These are phyloP conservation scores for Ophiostoma novo-ulmi DNA, from an alignment of 2,329 filamentous ascomycete genomes.

Conservation along the genomic window DNA sequence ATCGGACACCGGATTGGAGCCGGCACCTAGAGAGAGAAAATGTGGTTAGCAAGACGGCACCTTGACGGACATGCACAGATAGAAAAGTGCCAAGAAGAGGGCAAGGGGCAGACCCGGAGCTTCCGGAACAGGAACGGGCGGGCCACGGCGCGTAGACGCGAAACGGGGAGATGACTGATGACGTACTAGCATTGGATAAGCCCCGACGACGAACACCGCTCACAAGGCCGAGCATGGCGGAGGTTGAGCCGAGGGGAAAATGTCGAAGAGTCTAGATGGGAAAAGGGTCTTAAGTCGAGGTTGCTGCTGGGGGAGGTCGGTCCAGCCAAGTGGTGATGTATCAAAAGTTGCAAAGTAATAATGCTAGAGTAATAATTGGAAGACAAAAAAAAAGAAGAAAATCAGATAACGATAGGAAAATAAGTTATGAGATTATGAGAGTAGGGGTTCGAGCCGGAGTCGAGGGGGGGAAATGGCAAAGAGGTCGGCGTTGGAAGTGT, in stretches of 20 bases:
- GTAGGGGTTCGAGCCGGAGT: not conserved
- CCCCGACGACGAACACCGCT: conserved; percentile 1
- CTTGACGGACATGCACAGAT: not conserved
- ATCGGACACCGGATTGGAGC: conserved; percentile 43
- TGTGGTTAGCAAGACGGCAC: conserved; percentile 18
- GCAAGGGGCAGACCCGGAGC: not conserved
- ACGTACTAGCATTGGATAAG: conserved; percentile 13
- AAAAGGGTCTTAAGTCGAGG: not conserved
- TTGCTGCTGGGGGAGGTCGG: not conserved
- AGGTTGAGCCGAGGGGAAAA: not conserved
- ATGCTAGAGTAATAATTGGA: not conserved
- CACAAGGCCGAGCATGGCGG: conserved; percentile 12
- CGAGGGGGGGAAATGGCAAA: not conserved
- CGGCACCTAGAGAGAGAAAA: conserved; percentile 21
- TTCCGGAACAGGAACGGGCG: not conserved
- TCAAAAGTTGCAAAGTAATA: not conserved
- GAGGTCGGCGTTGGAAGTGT: not conserved
- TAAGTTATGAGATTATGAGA: not conserved
- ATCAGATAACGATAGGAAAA: not conserved
- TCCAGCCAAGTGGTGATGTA: not conserved
- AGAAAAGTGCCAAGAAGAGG: not conserved
- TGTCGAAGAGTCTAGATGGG: not conserved
- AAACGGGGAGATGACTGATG: not conserved
- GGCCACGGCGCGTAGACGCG: not conserved
- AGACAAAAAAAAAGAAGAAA: not conserved